Conservation (phyloP, 169 alveolate species). For the Eimeria praecox region DNA sequence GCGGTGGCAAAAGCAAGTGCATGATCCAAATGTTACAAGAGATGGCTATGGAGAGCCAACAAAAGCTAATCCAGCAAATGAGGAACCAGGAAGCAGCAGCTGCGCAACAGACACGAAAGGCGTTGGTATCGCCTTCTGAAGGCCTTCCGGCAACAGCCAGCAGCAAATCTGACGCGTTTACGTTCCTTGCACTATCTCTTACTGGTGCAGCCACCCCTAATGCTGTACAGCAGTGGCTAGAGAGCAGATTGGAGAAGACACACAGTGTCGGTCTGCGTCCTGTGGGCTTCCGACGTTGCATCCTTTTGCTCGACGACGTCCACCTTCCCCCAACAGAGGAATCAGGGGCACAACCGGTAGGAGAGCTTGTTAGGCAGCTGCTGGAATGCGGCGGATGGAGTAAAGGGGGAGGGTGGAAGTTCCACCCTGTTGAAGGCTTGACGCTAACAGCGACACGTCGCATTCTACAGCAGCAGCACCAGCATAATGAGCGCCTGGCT, state of each 20-base stretch:
- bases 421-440: slow-evolving; percentile 92
- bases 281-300: slow-evolving; percentile 74
- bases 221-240: slow-evolving; percentile 95
- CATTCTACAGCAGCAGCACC: slow-evolving; percentile 82
- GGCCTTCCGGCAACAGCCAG: background rate
- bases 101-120: background rate
- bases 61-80: slow-evolving; percentile 25
- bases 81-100: slow-evolving; percentile 4
- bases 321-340: slow-evolving; percentile 96
- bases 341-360: slow-evolving; percentile 97
- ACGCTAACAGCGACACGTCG: slow-evolving; percentile 95
- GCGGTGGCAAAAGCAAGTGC: slow-evolving; percentile 72
- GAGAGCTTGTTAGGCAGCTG: slow-evolving; percentile 96
- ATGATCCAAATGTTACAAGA: slow-evolving; percentile 40
- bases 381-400: slow-evolving; percentile 95
- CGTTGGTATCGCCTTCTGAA: background rate
- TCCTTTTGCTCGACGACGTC: slow-evolving; percentile 96
- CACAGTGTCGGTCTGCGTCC: slow-evolving; percentile 31
- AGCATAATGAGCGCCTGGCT: slow-evolving; percentile 54
- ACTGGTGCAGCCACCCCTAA: slow-evolving; percentile 97
- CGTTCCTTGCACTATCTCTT: slow-evolving; percentile 88
- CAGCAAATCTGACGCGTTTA: slow-evolving; percentile 21
- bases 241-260: slow-evolving; percentile 90
- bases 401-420: slow-evolving; percentile 92
- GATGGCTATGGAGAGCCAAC: slow-evolving; percentile 52